phyloP scores from a whole-genome alignment of 768 basidiomycete species.

The Macrolepiota dolichaula region DNA sequence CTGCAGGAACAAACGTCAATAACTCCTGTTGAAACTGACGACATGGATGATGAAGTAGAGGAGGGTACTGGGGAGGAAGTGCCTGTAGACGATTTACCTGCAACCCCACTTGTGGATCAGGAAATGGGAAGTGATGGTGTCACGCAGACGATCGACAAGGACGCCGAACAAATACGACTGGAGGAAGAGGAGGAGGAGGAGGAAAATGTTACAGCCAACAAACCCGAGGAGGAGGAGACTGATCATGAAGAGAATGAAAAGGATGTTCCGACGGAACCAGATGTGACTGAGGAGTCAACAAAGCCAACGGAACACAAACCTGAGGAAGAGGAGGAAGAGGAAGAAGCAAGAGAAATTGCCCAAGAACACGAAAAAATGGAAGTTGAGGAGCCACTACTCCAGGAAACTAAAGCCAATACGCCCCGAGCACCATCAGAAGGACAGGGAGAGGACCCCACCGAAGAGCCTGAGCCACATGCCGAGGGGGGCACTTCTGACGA shows the following conservation, averaged over 20 bases:
- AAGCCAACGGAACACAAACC: conserved; percentile 2
- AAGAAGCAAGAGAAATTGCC: conserved; percentile 14
- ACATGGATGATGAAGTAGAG: neutral
- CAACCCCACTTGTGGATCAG: neutral
- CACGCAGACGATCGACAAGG: conserved; percentile 2
- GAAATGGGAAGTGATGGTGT: conserved; percentile 5
- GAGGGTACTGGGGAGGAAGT: neutral
- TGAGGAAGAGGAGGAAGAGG: conserved; percentile 22
- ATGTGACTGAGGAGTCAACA: neutral
- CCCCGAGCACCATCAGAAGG: conserved; percentile 7
- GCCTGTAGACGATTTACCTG: neutral
- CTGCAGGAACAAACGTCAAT: neutral
- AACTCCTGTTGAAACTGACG: neutral
- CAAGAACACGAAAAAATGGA: conserved; percentile 14
- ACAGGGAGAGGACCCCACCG: conserved; percentile 10
- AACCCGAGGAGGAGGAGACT: conserved; percentile 14
- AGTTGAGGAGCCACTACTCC: neutral
- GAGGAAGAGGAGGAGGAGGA: conserved; percentile 20
- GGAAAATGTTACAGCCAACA: conserved; percentile 9
- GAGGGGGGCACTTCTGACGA: conserved; percentile 24
- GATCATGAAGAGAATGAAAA: conserved; percentile 14
- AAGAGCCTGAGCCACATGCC: conserved; percentile 4
- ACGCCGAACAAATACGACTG: conserved; percentile 8
- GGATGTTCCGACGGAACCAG: neutral
- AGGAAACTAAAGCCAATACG: neutral